phyloP scores from a whole-genome alignment of 768 basidiomycete genomes.

The Dioszegia hungarica region DNA sequence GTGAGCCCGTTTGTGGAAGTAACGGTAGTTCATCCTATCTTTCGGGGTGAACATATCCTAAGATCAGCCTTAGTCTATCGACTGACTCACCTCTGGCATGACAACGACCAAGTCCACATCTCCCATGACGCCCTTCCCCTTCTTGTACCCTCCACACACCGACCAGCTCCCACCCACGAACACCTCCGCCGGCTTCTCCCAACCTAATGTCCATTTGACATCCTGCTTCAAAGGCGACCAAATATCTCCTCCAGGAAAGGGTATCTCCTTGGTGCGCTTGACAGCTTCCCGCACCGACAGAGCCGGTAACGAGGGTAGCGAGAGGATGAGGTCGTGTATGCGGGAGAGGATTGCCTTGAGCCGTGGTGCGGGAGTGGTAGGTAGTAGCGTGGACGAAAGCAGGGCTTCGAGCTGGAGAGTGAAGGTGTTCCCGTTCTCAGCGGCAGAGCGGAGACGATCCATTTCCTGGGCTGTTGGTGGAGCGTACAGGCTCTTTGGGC shows the following conservation, averaged over 20 bases:
- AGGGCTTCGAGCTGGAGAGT: constrained; percentile 67
- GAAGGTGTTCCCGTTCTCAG: constrained; percentile 62
- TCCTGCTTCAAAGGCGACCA: constrained; percentile 20
- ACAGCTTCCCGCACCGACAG: constrained; percentile 63
- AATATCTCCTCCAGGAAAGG: constrained; percentile 54
- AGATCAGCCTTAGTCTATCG: background rate
- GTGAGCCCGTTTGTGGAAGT: constrained; percentile 86
- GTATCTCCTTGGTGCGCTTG: constrained; percentile 50
- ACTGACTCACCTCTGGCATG: constrained; percentile 69
- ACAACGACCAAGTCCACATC: constrained; percentile 75
- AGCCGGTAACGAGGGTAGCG: constrained; percentile 58
- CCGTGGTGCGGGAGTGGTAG: constrained; percentile 45
- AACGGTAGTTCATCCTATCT: constrained; percentile 81
- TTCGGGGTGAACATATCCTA: constrained; percentile 83
- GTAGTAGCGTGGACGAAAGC: constrained; percentile 37
- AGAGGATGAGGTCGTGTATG: constrained; percentile 64
- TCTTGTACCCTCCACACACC: constrained; percentile 68
- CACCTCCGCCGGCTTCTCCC: constrained; percentile 70
- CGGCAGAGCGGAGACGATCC: constrained; percentile 17
- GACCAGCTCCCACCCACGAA: constrained; percentile 82
- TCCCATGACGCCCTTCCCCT: constrained; percentile 60
- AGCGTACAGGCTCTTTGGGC: constrained; percentile 38
- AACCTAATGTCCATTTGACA: constrained; percentile 82
- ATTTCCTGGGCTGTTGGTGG: constrained; percentile 44
- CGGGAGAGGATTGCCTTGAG: constrained; percentile 62